Conservation (phyloP, 2,329 filamentous ascomycete genomes). For the Sporothrix brasiliensis region DNA sequence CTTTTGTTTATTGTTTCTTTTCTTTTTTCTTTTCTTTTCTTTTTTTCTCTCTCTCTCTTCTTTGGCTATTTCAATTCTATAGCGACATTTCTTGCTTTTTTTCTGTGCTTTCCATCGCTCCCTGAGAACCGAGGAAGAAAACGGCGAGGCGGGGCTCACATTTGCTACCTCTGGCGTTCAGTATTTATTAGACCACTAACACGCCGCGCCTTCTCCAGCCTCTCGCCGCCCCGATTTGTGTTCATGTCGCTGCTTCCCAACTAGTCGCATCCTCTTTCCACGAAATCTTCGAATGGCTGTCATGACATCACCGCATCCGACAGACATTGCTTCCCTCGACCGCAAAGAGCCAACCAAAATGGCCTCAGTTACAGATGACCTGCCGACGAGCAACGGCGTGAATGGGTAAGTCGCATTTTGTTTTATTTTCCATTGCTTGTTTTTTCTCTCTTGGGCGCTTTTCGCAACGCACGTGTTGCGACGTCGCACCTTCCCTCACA, state of each 20-base stretch:
- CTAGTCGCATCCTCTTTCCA: constrained; percentile 34
- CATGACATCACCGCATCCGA: constrained; percentile 54
- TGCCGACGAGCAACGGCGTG: constrained; percentile 41
- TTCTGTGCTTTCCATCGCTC: background rate
- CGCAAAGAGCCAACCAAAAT: constrained; percentile 56
- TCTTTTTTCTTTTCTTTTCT: background rate
- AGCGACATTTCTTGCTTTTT: background rate
- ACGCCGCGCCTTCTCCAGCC: constrained; percentile 8
- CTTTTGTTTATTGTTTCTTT: background rate
- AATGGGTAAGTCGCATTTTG: constrained; percentile 59
- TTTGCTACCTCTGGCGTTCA: background rate
- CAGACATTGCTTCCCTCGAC: constrained; percentile 49
- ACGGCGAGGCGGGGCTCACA: constrained; percentile 7
- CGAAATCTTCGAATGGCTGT: constrained; percentile 49
- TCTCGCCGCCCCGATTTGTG: constrained; percentile 34
- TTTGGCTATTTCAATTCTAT: background rate
- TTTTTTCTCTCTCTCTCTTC: too few species aligned
- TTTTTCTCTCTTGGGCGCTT: background rate
- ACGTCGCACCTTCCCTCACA: background rate
- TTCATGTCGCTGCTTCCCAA: constrained; percentile 46
- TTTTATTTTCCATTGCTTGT: background rate
- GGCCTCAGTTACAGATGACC: constrained; percentile 53
- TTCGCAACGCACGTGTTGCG: background rate
- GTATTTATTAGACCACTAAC: constrained; percentile 23
- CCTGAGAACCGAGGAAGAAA: background rate